Evolutionary conservation across 2,329 filamentous ascomycete genomes (phyloP).

Genomic region (Bimuria novae-zelandiae): DNA sequence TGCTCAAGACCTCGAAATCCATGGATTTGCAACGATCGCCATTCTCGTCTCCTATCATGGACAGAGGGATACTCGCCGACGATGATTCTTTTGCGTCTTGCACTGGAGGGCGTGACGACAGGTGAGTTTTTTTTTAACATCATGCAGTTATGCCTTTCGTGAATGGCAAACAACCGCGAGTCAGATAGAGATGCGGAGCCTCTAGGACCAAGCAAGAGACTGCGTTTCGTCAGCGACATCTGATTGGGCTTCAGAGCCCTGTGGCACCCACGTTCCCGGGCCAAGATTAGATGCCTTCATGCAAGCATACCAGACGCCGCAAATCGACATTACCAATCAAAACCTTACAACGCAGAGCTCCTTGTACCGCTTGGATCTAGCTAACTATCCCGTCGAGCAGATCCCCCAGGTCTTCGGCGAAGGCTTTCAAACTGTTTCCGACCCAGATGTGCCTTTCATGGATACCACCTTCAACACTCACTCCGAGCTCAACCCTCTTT

Average conservation of each 20-base stretch:
- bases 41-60: background rate
- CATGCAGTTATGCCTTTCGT: conserved; percentile 20
- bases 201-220: too few species aligned
- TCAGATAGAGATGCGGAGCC: too few species aligned
- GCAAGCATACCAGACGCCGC: background rate
- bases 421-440: background rate
- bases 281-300: background rate
- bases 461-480: background rate
- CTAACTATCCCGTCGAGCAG: background rate
- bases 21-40: too few species aligned
- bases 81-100: background rate
- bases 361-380: background rate
- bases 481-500: background rate
- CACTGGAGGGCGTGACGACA: background rate
- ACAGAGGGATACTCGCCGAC: background rate
- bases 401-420: too few species aligned
- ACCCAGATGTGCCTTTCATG: background rate
- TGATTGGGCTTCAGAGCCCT: background rate
- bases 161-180: background rate
- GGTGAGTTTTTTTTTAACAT: conserved; percentile 22
- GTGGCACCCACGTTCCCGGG: background rate
- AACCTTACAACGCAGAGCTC: background rate
- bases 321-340: too few species aligned
- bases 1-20: background rate
- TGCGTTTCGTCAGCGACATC: background rate